Base-by-base conservation (phyloP, 768 basidiomycete species). In the Pulveroboletus sp. region DNA sequence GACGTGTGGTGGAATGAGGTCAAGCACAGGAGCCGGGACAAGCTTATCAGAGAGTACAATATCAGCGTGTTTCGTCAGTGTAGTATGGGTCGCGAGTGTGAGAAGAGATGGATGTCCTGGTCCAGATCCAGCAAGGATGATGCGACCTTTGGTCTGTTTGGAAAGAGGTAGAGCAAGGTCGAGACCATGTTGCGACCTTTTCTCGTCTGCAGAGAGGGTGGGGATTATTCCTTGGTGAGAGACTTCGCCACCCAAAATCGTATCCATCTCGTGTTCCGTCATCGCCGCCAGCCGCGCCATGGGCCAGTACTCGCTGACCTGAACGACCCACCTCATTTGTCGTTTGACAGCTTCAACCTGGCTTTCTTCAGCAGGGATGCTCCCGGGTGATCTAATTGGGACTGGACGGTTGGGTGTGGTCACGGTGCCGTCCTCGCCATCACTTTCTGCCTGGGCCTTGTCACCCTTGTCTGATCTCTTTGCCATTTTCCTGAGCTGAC, bases 261-360 rank as follows among this genome's bases (percentile, higher is more conserved):
- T 70, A 11, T 74, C 66, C 82, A 94, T 88, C 5, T 92, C 89
- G 17, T 60, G 61, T 33, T 78, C 74, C 16, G 80, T 73, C 77
- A 97, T 78, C 10, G 69, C 65, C 0, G 90, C 85, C 8, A 97
- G 77, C 35, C 79, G 81, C 11, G 85, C 77, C 40, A 94, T 74
- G 0, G 92, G 85, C 90, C 93, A 97, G 65, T 97, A 97, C 65
- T 97, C 94, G 75, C 92, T 94, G 57, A 98, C 80, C 64, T 97
- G 95, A 0, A 92, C 85, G 4, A 97, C 85, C 91, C 93, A 97
- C 66, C 86, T 82, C 80, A 97, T 90, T 14, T 88, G 75, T 27
- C 93, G 75, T 49, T 69, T 74, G 44, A 78, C 71, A 21, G 64
- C 70, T 53, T 87, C 85, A 2, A 54, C 36, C 8, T 58, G 66